Conservation (phyloP, 2,329 filamentous ascomycete species). For the Alternaria sp. region DNA sequence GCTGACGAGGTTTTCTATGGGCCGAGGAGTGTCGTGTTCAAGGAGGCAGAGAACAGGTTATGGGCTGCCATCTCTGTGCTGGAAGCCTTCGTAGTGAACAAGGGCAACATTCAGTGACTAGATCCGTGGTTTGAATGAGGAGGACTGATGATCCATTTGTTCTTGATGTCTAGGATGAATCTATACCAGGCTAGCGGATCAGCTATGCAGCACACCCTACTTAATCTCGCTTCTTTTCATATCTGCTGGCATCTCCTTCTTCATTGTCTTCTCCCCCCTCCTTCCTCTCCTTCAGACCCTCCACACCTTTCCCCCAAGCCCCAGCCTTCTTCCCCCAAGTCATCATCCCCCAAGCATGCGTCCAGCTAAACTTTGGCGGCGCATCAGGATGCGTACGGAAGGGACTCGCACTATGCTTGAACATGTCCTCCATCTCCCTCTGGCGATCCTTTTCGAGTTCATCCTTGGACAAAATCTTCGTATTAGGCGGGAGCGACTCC, state of each 20-base stretch:
- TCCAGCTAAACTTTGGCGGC: conserved; percentile 62
- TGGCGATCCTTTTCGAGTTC: conserved; percentile 39
- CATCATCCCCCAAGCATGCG: conserved; percentile 64
- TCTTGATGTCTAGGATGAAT: neutral
- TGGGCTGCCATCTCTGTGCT: conserved; percentile 88
- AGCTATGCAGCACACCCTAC: neutral
- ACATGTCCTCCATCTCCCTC: conserved; percentile 42
- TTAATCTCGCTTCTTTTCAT: conserved; percentile 2
- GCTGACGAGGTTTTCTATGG: conserved; percentile 95
- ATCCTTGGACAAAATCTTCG: conserved; percentile 27
- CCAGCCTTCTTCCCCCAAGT: conserved; percentile 64
- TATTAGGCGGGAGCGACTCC: conserved; percentile 22
- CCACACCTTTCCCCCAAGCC: conserved; percentile 61
- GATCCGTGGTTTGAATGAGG: conserved; percentile 40
- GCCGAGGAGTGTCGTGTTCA: conserved; percentile 84
- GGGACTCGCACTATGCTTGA: conserved; percentile 57
- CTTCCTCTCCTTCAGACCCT: conserved; percentile 49
- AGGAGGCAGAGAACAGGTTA: conserved; percentile 91
- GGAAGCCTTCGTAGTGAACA: conserved; percentile 93
- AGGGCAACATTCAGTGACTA: conserved; percentile 72
- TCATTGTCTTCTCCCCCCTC: neutral
- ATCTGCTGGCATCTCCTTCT: neutral
- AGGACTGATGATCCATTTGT: neutral
- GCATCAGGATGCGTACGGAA: conserved; percentile 56
- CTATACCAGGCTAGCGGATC: neutral